Evolutionary conservation across 306 rosid species (phyloP), one percentile per base, ranked within the genome.

Genomic region (Vigna unguiculata): DNA sequence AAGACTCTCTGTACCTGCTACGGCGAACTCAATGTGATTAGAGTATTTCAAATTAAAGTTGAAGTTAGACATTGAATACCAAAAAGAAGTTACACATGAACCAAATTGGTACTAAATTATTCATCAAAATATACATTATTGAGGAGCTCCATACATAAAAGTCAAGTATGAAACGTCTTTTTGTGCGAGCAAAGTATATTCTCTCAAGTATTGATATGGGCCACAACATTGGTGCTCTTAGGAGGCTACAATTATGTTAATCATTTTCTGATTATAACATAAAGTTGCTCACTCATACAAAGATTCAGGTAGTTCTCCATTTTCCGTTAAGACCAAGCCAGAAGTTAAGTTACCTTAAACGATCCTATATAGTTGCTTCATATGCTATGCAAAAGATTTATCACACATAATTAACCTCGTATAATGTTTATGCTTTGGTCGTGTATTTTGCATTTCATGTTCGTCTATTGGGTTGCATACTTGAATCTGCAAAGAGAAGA

Each of bases 101-200:
- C 22, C 57, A 55, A 64, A 62, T 55, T 55, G 70, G 62, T 32
- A 43, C 46, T 64, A 43, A 2, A 64, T 54, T 53, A 72, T 64
- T 64, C 74, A 45, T 64, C 43, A 63, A 64, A 64, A 4, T 6
- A 40, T 53, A 52, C 45, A 63, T 52, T n/a, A 5, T 76, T 19
- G 2, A 34, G 63, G 32, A 70, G 28, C 19, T 63, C 22, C 78
- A 54, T n/a, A 40, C 28, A n/a, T 13, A n/a, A 13, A 25, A 58
- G 38, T 64, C 21, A 22, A 71, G 30, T 13, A 43, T 55, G 46
- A 32, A 28, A 49, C 38, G 46, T 82, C 65, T 54, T 64, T 64
- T 46, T 43, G 73, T 58, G 47, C 46, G n/a, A 45, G 46, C 7
- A 59, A 43, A 57, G 55, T 46, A 78, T 59, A 78, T 59, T 59